Conservation (phyloP, 176 grass and related monocot genomes). For the Aegilops tauschii region DNA sequence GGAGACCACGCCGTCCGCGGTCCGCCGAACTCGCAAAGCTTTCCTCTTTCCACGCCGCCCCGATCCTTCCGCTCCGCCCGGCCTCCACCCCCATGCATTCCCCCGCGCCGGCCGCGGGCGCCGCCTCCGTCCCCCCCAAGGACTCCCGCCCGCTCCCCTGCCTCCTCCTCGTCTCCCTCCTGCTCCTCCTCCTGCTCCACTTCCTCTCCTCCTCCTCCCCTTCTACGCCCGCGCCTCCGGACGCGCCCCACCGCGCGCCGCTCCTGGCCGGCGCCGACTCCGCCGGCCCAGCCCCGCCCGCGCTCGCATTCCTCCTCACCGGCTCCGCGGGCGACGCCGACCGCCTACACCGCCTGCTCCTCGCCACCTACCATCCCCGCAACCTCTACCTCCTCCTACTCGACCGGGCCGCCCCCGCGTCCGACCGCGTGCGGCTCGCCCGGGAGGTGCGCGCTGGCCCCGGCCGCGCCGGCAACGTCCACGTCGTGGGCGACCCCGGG, state of each 20-base stretch:
- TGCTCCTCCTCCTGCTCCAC: constrained; percentile 62
- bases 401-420: constrained; percentile 58
- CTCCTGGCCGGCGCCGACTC: constrained; percentile 20
- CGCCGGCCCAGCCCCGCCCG: constrained; percentile 45
- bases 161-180: constrained; percentile 62
- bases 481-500: constrained; percentile 73
- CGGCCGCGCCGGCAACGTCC: constrained; percentile 47
- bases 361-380: constrained; percentile 72
- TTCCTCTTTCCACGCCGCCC: constrained; percentile 7
- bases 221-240: constrained; percentile 34
- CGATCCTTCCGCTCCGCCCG: background rate
- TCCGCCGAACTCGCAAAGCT: background rate
- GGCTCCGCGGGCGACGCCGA: constrained; percentile 69
- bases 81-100: constrained; percentile 13
- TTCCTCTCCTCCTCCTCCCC: constrained; percentile 29
- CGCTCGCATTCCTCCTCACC: constrained; percentile 79
- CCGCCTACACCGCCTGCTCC: constrained; percentile 78
- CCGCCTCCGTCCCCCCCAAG: constrained; percentile 53
- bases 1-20: background rate
- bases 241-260: constrained; percentile 7
- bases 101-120: constrained; percentile 31
- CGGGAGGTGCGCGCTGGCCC: constrained; percentile 15
- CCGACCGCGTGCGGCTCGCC: constrained; percentile 54
- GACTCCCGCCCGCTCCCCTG: constrained; percentile 73
- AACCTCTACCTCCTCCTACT: constrained; percentile 92